Percentiles rank a stretch among this genome's conserved stretches.
phyloP scores from a whole-genome alignment of 148 eudicot genomes.

The Spergularia marina region DNA sequence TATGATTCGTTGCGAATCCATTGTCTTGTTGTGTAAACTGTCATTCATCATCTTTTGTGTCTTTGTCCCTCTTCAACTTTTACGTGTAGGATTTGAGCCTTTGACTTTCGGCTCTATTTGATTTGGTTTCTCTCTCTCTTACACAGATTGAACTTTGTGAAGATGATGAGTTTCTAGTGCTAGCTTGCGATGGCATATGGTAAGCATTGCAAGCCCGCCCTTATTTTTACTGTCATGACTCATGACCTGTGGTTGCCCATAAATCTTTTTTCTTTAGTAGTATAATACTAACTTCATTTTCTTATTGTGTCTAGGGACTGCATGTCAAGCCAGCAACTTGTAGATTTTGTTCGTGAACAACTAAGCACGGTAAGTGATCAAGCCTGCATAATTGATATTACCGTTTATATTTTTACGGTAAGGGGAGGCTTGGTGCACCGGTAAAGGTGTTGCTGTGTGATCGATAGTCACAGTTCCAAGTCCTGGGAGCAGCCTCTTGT shows the following conservation, averaged over 20 bases:
- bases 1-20: no score
- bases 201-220: slow-evolving; percentile 34
- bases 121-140: neutral
- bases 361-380: slow-evolving; percentile 49
- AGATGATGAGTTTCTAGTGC: slow-evolving; percentile 88
- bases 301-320: slow-evolving; percentile 72
- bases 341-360: slow-evolving; percentile 80
- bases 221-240: slow-evolving; percentile 4
- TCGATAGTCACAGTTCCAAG: no score
- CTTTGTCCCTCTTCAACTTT: neutral
- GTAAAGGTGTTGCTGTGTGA: no score
- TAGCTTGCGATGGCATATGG: slow-evolving; percentile 99
- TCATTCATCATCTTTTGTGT: neutral
- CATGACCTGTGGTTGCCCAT: neutral
- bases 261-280: neutral
- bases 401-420: neutral
- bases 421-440: no score
- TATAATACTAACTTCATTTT: neutral
- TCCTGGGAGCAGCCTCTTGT: no score
- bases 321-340: slow-evolving; percentile 98
- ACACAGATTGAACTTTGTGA: slow-evolving; percentile 77
- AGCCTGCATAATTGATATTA: neutral
- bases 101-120: neutral
- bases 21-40: neutral
- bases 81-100: neutral